Conservation (phyloP, 1,284 basidiomycete species). For the Ceratobasidium sp. region DNA sequence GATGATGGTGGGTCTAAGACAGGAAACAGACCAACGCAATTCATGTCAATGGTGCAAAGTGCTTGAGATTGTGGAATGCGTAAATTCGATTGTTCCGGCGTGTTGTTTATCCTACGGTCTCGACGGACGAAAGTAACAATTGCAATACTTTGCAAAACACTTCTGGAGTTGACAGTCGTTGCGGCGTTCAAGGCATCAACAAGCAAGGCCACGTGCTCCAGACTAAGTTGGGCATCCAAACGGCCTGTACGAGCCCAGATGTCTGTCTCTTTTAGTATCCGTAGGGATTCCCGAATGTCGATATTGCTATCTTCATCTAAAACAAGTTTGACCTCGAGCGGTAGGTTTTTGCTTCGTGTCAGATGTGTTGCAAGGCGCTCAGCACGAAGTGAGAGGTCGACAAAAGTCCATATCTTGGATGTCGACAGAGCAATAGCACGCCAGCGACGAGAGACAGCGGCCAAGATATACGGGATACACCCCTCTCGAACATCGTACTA, state of each 20-base stretch:
- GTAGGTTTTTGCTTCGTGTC: no score
- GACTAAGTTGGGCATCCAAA: background rate
- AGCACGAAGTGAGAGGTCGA: no score
- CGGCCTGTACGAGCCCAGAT: no score
- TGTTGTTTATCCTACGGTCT: background rate
- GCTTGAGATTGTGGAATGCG: background rate
- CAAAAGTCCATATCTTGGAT: no score
- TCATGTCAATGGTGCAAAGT: background rate
- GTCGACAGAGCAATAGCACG: no score
- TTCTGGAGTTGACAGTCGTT: background rate
- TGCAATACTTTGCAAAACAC: background rate
- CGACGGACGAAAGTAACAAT: background rate
- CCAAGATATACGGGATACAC: no score
- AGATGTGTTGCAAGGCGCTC: no score
- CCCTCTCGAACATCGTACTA: no score
- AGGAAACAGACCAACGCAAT: background rate
- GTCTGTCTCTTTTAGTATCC: no score
- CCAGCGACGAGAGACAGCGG: background rate
- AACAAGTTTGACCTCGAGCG: no score
- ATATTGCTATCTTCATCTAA: no score
- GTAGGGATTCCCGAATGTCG: no score
- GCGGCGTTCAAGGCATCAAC: background rate
- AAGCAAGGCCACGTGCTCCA: background rate
- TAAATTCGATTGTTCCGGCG: background rate
- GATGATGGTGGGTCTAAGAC: background rate